Evolutionary conservation across 306 rosid species (phyloP), one percentile per base, ranked within the genome.

Genomic region (Hippophae rhamnoides): DNA sequence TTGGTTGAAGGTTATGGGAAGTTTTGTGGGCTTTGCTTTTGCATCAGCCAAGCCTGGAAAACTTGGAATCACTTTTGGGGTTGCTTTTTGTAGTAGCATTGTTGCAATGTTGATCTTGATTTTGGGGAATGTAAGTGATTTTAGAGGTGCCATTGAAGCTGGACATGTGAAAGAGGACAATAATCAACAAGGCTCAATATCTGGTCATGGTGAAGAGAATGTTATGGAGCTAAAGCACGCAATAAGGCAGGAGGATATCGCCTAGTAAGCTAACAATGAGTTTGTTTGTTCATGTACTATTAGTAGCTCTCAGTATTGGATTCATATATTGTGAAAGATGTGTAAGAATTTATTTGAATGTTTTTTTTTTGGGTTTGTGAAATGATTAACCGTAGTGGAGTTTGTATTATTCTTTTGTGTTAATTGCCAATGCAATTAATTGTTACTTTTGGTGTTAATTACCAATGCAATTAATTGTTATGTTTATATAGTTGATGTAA

Each of bases 131-230:
- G 68, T 83, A 52, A 90, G 87, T 25, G 87, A 90, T 41, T 57
- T 63, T 13, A 90, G 78, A 8, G 97, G 90, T 23, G 95, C 89
- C 14, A 74, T 66, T 52, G 81, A 77, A 13, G 97, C 96, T 2
- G 87, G 92, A 44, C 77, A 82, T 11, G 89, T 79, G n/a, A 75
- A 41, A 27, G 85, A 74, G 0, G 82, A 79, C 7, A 58, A 45
- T 4, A 6, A 48, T n/a, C 43, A 8, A 14, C 23, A 49, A 43
- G 7, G 41, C 0, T 62, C 66, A 8, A 2, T 14, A 1, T 5
- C n/a, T 23, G 83, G 60, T 1, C 5, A 71, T 27, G 85, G 69
- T 3, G 49, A 71, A 26, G 81, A 80, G 63, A 27, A 38, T 7
- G 62, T 23, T 18, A 41, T n/a, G 51, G 72, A 56, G 7, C 53